These are phyloP conservation scores for Lentinus brumalis DNA, from an alignment of 768 basidiomycete species.

Conservation along the genomic window DNA sequence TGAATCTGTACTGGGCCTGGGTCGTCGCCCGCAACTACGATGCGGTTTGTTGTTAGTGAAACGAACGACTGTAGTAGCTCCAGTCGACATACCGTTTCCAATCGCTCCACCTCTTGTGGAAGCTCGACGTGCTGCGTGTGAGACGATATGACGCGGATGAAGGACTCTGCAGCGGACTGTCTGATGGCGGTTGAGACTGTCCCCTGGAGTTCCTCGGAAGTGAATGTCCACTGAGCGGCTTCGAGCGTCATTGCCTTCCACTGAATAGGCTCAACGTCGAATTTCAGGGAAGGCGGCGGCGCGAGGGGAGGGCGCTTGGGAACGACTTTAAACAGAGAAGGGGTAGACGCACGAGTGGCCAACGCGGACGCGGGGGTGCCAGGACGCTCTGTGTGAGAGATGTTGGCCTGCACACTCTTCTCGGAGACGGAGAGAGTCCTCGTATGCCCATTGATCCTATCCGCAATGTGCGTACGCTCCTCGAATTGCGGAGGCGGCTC, in stretches of 20 bases:
- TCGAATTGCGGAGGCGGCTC: neutral
- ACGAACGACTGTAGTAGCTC: neutral
- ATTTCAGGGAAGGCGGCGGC: conserved; percentile 53
- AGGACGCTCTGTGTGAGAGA: neutral
- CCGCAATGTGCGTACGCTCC: neutral
- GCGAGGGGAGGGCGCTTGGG: conserved; percentile 38
- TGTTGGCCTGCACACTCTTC: conserved; percentile 16
- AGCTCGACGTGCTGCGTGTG: conserved; percentile 62
- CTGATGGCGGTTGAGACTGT: conserved; percentile 75
- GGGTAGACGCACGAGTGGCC: conserved; percentile 15
- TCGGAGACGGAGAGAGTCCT: conserved; percentile 10
- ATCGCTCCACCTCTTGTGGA: conserved; percentile 58
- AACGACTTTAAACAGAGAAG: conserved; percentile 20
- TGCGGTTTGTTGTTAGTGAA: neutral
- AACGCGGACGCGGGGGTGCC: conserved; percentile 8
- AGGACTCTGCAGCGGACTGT: conserved; percentile 65
- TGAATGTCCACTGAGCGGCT: conserved; percentile 63
- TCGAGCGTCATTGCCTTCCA: conserved; percentile 74
- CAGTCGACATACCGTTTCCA: conserved; percentile 37
- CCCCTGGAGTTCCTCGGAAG: conserved; percentile 58
- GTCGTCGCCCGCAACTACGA: conserved; percentile 47
- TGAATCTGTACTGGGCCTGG: conserved; percentile 70
- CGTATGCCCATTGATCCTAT: conserved; percentile 2
- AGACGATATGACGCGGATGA: conserved; percentile 67
- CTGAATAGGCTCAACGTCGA: conserved; percentile 56